Percentiles rank a stretch among this genome's conserved stretches.
These are phyloP conservation scores for Aspergillus sp. DNA, from an alignment of 2,329 filamentous ascomycete genomes.

Conservation along the genomic window DNA sequence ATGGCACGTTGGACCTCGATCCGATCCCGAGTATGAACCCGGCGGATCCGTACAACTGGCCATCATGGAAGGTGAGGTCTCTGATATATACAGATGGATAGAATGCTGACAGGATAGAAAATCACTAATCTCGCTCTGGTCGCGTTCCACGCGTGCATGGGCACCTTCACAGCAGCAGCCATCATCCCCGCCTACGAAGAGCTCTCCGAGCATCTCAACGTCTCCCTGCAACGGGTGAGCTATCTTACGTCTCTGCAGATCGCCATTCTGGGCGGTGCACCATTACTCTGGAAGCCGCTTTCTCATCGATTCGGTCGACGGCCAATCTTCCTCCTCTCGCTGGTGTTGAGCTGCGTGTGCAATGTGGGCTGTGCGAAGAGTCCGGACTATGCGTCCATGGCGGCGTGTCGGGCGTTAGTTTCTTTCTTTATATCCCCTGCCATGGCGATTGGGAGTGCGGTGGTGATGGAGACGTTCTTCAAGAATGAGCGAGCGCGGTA, in stretches of 20 bases:
- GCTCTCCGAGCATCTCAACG: conserved; percentile 48
- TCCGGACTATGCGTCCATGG: conserved; percentile 46
- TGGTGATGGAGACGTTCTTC: conserved; percentile 55
- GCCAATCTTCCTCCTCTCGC: conserved; percentile 50
- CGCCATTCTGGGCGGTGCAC: conserved; percentile 49
- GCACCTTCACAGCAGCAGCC: conserved; percentile 50
- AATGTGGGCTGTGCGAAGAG: conserved; percentile 53
- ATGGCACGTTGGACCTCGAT: conserved; percentile 52
- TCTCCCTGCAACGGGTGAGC: conserved; percentile 45
- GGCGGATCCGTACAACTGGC: conserved; percentile 55
- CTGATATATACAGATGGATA: not conserved
- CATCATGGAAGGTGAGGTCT: conserved; percentile 42
- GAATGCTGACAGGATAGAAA: conserved; percentile 13
- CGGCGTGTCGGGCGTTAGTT: conserved; percentile 45
- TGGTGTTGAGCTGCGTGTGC: conserved; percentile 43
- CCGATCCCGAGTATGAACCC: conserved; percentile 48
- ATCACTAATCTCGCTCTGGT: conserved; percentile 49
- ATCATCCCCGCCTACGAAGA: conserved; percentile 52
- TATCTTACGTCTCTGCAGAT: conserved; percentile 56
- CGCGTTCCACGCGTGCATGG: conserved; percentile 55
- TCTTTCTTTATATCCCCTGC: conserved; percentile 53
- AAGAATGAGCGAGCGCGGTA: conserved; percentile 47
- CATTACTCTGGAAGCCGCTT: conserved; percentile 55
- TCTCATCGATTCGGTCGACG: conserved; percentile 51
- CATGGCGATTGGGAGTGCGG: conserved; percentile 49